Evolutionary conservation across 1,139 yeast genomes (phyloP), one percentile per base, ranked within the genome.

Genomic region (Suhomyces yuchorum): DNA sequence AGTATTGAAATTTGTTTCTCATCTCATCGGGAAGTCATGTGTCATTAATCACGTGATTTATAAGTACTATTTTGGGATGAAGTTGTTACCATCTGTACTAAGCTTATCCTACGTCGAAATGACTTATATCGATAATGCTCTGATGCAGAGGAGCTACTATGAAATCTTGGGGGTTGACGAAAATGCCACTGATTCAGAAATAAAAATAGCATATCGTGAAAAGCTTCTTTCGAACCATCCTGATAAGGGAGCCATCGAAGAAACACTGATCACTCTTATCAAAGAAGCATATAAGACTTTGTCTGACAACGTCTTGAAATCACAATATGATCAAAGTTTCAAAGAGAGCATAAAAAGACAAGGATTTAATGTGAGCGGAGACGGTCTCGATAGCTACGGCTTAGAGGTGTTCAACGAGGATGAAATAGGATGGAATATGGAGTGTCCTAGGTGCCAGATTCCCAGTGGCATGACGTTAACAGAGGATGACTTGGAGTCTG

Each of bases 391-490:
- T 55, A 68, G 75, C 4, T 77, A 78, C 45, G 82, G 85, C 23
- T 66, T 90, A 40, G 87, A 81, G 50, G 89, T 84, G 33, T 85
- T 86, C 56, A 65, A 60, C 8, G 57, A 55, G 4, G 56, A 53
- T 2, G 54, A 55, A 1, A 51, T 52, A 24, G 53, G 48, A 14
- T 80, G 85, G 81, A 59, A 60, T 18, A 76, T 74, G 59, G 74
- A 76, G 47, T 91, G 97, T 65, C 92, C 92, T 1, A 71, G 97
- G 42, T 91, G 97, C 61, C 78, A 80, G 2, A 71, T 77, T 1
- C 58, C 61, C 0, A 67, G 72, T 3, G 83, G 92, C 0, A 84
- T 89, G 49, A 62, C 60, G 18, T 64, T 91, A 2, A 71, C 74
- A 0, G 97, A 89, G 54, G 61, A 67, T 0, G 87, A 86, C 49